A percentile compares a stretch with the other conserved stretches of the same genome.
Conservation (phyloP, 2,329 filamentous ascomycete genomes). For the Mollisia scopiformis region DNA sequence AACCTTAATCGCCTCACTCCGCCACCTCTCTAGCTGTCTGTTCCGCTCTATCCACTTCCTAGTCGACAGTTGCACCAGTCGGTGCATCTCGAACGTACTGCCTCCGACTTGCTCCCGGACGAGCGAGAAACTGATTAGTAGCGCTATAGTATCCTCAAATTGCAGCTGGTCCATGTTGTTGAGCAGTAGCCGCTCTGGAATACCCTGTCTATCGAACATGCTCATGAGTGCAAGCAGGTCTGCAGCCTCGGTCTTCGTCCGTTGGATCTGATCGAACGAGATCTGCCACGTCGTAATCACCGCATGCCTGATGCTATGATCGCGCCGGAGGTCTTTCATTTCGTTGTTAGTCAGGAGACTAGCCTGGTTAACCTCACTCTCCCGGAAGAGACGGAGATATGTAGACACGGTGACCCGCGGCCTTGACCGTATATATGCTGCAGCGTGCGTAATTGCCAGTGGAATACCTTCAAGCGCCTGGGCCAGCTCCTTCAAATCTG, state of each 20-base stretch:
- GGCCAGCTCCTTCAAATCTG: constrained; percentile 19
- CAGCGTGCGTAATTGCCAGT: constrained; percentile 35
- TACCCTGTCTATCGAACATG: constrained; percentile 27
- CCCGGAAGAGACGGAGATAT: too few relatives aligned
- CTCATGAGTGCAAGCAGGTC: constrained; percentile 27
- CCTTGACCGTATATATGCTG: constrained; percentile 32
- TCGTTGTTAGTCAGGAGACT: constrained; percentile 36
- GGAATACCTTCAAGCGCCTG: constrained; percentile 32
- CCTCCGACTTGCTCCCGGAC: background rate
- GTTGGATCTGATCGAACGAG: constrained; percentile 41
- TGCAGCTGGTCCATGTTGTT: constrained; percentile 40
- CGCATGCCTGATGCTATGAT: constrained; percentile 40
- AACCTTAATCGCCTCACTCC: constrained; percentile 1
- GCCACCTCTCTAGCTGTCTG: background rate
- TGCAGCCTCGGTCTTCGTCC: constrained; percentile 20
- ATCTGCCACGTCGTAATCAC: constrained; percentile 42
- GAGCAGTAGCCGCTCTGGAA: constrained; percentile 24
- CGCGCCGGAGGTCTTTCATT: constrained; percentile 34
- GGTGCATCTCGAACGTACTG: constrained; percentile 14
- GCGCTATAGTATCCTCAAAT: constrained; percentile 24
- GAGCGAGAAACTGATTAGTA: constrained; percentile 13
- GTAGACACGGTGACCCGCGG: constrained; percentile 35
- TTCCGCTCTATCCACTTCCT: constrained; percentile 8
- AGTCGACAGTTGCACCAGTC: constrained; percentile 13
- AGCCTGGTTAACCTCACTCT: constrained; percentile 42